Conservation (phyloP, 306 rosid genomes). For the Malus asiatica region DNA sequence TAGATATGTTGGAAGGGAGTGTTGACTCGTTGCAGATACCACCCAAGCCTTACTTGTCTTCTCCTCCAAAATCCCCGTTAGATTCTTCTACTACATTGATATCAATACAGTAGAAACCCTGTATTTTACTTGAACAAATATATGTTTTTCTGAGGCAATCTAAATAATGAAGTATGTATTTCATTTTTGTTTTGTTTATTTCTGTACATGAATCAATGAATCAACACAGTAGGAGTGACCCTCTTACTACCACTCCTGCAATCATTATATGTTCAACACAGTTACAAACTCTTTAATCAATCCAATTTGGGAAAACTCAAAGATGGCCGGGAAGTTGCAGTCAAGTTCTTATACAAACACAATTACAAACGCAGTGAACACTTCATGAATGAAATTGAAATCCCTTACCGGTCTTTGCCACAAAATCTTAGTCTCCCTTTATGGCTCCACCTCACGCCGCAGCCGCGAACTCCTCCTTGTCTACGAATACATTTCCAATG, state of each 20-base stretch:
- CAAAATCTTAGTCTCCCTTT: constrained; percentile 56
- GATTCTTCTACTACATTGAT: background rate
- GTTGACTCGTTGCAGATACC: constrained; percentile 12
- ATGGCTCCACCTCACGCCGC: constrained; percentile 62
- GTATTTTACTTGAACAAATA: background rate
- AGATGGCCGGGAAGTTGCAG: too few relatives aligned
- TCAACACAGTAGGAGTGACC: too few relatives aligned
- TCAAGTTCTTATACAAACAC: too few relatives aligned
- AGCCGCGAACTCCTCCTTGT: constrained; percentile 63
- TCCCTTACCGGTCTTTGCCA: constrained; percentile 61
- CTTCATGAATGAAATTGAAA: constrained; percentile 42
- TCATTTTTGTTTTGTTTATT: too few relatives aligned
- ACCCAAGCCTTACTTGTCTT: constrained; percentile 29
- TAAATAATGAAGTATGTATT: background rate
- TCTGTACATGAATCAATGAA: too few relatives aligned
- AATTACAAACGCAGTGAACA: too few relatives aligned
- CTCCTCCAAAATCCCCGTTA: background rate
- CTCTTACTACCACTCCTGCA: too few relatives aligned
- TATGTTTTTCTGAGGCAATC: background rate
- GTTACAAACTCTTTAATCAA: too few relatives aligned
- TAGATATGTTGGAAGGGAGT: constrained; percentile 34
- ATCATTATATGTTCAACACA: background rate
- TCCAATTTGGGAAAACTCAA: too few relatives aligned
- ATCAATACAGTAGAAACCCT: background rate
- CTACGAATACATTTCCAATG: constrained; percentile 65